phyloP scores from a whole-genome alignment of 208 protist species.

The Trypanosoma platydactyli region DNA sequence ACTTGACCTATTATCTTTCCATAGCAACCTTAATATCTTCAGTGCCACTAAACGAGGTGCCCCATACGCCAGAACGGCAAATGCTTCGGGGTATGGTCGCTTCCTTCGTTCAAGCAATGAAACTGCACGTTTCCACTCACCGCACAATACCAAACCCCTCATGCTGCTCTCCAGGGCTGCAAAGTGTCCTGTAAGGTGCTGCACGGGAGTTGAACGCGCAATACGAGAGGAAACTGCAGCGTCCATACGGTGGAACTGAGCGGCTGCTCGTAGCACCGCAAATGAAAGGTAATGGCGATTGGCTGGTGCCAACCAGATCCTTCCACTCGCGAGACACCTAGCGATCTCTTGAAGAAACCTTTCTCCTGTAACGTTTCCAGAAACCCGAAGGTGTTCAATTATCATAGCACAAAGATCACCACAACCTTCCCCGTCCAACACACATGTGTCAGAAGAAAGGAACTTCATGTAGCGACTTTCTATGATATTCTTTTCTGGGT shows the following conservation, averaged over 20 bases:
- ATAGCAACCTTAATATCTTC: conserved; percentile 20
- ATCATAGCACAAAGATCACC: conserved; percentile 26
- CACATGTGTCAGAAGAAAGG: conserved; percentile 1
- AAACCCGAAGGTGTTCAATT: conserved; percentile 18
- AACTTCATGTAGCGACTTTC: conserved; percentile 13
- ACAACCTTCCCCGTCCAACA: conserved; percentile 14
- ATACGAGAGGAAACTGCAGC: conserved; percentile 13
- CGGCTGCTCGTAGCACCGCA: conserved; percentile 21
- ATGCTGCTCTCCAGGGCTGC: conserved; percentile 22
- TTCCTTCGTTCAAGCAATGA: conserved; percentile 3
- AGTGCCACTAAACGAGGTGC: conserved; percentile 6
- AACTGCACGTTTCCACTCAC: conserved; percentile 29
- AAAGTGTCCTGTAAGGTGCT: conserved; percentile 11
- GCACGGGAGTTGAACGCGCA: conserved; percentile 18
- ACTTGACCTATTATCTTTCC: conserved; percentile 24
- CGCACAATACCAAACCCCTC: conserved; percentile 19
- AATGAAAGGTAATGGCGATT: conserved; percentile 23
- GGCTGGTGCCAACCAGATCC: conserved; percentile 1
- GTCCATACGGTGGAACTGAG: conserved; percentile 22
- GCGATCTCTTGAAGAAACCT: conserved; percentile 25
- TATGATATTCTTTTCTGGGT: not conserved
- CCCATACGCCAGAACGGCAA: conserved; percentile 29
- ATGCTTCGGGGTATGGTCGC: conserved; percentile 18
- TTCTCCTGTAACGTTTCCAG: conserved; percentile 13
- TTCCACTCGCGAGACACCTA: conserved; percentile 16